These are phyloP conservation scores for Polyporus tsugae DNA, from an alignment of 1,284 basidiomycete genomes.

Conservation along the genomic window DNA sequence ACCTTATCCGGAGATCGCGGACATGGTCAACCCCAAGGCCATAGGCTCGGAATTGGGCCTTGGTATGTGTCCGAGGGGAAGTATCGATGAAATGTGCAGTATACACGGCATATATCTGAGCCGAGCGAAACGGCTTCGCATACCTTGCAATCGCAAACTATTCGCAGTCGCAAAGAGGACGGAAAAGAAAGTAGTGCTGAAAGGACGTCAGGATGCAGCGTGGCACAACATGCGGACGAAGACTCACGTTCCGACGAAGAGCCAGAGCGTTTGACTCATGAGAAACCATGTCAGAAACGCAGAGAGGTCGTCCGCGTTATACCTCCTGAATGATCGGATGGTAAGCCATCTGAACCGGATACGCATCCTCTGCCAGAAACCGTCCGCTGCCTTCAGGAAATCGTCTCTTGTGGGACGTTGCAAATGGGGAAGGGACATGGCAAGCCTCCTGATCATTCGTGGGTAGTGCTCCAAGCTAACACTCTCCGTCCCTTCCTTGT, in stretches of 20 bases:
- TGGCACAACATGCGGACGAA: not conserved
- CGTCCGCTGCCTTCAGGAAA: constrained; percentile 85
- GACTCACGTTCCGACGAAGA: constrained; percentile 92
- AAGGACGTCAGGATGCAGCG: constrained; percentile 27
- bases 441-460: constrained; percentile 79
- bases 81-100: too few species aligned
- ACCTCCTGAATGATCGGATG: constrained; percentile 93
- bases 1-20: too few species aligned
- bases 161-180: constrained; percentile 92
- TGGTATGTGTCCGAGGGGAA: too few species aligned
- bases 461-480: constrained; percentile 77
- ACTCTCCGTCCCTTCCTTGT: constrained; percentile 33
- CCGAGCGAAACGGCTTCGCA: not conserved
- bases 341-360: constrained; percentile 99
- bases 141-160: constrained; percentile 89
- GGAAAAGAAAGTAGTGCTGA: constrained; percentile 92
- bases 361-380: constrained; percentile 89
- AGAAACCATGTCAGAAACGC: constrained; percentile 96
- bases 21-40: too few species aligned
- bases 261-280: constrained; percentile 94
- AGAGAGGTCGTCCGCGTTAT: constrained; percentile 97
- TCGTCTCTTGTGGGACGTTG: constrained; percentile 89
- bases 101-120: too few species aligned
- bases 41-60: too few species aligned
- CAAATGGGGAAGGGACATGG: constrained; percentile 77